Evolutionary conservation across 257 asterid genomes (phyloP).

Genomic region (Nicotiana benthamiana): DNA sequence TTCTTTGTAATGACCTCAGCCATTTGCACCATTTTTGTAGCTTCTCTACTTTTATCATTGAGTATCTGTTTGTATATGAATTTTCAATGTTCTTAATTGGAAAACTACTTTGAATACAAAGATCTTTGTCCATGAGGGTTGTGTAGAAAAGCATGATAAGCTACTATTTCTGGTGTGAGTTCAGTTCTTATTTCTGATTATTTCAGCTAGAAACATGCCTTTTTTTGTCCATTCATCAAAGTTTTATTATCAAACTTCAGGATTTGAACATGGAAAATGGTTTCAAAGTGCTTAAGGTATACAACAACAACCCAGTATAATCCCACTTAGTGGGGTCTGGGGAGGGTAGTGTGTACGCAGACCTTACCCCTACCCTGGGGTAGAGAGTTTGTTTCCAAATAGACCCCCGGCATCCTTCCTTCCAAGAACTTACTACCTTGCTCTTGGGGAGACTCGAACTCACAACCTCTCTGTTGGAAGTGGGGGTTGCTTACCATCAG

Average conservation of each 20-base stretch:
- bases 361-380: too few species aligned
- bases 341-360: too few species aligned
- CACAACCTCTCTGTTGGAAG: too few species aligned
- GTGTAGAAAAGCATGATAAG: background rate
- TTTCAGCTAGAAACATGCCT: background rate
- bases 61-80: background rate
- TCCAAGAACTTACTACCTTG: too few species aligned
- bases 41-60: background rate
- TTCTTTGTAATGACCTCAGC: background rate
- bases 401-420: too few species aligned
- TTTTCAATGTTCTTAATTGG: background rate
- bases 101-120: background rate
- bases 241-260: too few species aligned
- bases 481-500: too few species aligned
- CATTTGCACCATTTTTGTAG: background rate
- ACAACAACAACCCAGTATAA: too few species aligned
- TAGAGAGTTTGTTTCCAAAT: too few species aligned
- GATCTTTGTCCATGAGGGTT: background rate
- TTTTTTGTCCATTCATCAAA: background rate
- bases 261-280: background rate
- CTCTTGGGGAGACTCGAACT: too few species aligned
- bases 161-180: background rate
- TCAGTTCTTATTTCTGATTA: background rate
- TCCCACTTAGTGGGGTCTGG: too few species aligned
- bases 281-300: too few species aligned